phyloP scores from a whole-genome alignment of 73 alveolate species.

The Tetrahymena thermophila region DNA sequence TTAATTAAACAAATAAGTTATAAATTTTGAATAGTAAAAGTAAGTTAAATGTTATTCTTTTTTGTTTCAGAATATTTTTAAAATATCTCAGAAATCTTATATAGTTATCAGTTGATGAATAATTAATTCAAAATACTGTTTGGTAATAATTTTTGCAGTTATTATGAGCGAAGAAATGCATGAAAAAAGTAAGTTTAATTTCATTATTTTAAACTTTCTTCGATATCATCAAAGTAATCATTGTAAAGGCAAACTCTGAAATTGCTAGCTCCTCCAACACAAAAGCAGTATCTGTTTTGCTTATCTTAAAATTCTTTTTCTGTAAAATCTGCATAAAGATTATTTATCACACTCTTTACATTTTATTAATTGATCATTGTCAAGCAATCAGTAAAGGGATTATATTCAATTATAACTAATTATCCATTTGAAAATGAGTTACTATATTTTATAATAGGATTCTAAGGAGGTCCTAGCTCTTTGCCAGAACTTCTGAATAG shows the following conservation, averaged over 20 bases:
- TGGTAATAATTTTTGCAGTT: too few relatives aligned
- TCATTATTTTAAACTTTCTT: background rate
- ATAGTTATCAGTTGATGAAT: too few relatives aligned
- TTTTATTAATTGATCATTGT: background rate
- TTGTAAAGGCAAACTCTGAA: background rate
- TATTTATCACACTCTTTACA: background rate
- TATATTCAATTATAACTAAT: background rate
- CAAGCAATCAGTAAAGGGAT: background rate
- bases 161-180: too few relatives aligned
- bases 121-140: too few relatives aligned
- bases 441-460: background rate
- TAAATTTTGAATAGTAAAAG: too few relatives aligned
- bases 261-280: background rate
- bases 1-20: too few relatives aligned
- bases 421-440: background rate
- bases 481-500: background rate
- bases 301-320: background rate
- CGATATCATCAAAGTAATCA: background rate
- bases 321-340: background rate
- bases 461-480: background rate
- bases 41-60: too few relatives aligned
- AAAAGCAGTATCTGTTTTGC: background rate
- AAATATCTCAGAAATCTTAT: too few relatives aligned
- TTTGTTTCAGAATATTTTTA: too few relatives aligned
- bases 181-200: background rate